A percentile compares a stretch with the other conserved stretches of the same genome.
phyloP scores from a whole-genome alignment of 768 basidiomycete species.

The Tricholoma saponaceum region DNA sequence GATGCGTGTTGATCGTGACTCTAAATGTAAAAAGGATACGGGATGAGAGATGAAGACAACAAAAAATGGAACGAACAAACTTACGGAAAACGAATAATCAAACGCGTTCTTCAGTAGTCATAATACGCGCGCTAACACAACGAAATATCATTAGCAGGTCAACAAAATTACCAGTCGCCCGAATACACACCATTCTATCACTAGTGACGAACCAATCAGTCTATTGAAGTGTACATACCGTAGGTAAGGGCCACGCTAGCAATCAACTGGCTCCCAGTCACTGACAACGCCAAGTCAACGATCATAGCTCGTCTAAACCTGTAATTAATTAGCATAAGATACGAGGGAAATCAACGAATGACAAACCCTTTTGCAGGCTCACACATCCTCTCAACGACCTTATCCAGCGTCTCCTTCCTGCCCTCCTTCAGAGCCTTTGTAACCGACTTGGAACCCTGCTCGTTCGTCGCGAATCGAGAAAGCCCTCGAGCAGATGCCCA shows the following conservation, averaged over 20 bases:
- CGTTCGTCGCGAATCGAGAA: constrained; percentile 78
- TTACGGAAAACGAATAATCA: not conserved
- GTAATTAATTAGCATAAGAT: not conserved
- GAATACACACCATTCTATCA: too few species aligned
- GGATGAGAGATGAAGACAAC: not conserved
- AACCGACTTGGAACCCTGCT: constrained; percentile 86
- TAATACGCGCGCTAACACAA: too few species aligned
- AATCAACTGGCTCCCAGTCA: constrained; percentile 82
- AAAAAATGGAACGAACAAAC: not conserved
- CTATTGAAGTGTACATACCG: constrained; percentile 47
- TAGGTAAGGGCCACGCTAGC: constrained; percentile 77
- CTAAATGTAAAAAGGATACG: not conserved
- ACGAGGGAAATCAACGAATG: not conserved
- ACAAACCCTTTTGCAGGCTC: constrained; percentile 77
- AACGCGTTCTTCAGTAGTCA: too few species aligned
- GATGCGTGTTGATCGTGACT: not conserved
- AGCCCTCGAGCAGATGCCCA: constrained; percentile 71
- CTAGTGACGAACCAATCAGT: not conserved
- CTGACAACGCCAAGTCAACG: constrained; percentile 80
- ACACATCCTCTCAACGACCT: constrained; percentile 77
- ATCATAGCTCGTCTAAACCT: constrained; percentile 74
- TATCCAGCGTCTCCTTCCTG: constrained; percentile 69
- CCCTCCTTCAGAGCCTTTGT: constrained; percentile 86
- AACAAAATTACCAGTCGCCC: too few species aligned
- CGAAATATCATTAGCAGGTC: too few species aligned